phyloP scores from a whole-genome alignment of 495 filamentous ascomycete species.

The Pseudomonodictys pantanalensis region DNA sequence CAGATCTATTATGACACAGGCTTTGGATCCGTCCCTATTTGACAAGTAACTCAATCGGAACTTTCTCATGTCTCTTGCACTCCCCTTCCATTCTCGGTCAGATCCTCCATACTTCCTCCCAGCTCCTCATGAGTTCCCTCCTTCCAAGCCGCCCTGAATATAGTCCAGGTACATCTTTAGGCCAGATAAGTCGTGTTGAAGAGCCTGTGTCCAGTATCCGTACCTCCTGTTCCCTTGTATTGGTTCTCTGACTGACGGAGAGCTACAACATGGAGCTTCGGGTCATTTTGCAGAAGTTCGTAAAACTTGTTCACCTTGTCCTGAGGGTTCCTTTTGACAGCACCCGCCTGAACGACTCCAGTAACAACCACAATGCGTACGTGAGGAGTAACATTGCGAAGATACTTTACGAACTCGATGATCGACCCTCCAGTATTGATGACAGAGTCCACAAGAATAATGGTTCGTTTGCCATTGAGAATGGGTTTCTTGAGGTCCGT shows the following conservation, averaged over 20 bases:
- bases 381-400: constrained; percentile 46
- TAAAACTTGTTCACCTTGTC: not conserved
- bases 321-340: too few relatives aligned
- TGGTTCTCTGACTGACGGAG: constrained; percentile 56
- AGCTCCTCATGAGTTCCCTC: too few relatives aligned
- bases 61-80: too few relatives aligned
- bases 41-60: too few relatives aligned
- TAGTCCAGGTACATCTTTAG: too few relatives aligned
- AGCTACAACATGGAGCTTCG: constrained; percentile 42
- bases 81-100: too few relatives aligned
- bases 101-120: too few relatives aligned
- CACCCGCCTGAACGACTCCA: constrained; percentile 52
- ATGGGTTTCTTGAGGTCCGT: constrained; percentile 48
- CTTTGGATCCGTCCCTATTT: too few relatives aligned
- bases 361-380: constrained; percentile 57
- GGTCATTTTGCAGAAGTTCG: not conserved
- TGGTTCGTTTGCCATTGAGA: constrained; percentile 42
- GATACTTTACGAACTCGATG: constrained; percentile 51
- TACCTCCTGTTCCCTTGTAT: constrained; percentile 52
- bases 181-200: constrained; percentile 54
- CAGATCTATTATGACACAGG: too few relatives aligned
- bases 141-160: too few relatives aligned
- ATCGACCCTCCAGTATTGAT: constrained; percentile 57
- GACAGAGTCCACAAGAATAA: constrained; percentile 62
- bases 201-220: constrained; percentile 60